Conservation (phyloP, 495 filamentous ascomycete species). For the Choiromyces venosus region DNA sequence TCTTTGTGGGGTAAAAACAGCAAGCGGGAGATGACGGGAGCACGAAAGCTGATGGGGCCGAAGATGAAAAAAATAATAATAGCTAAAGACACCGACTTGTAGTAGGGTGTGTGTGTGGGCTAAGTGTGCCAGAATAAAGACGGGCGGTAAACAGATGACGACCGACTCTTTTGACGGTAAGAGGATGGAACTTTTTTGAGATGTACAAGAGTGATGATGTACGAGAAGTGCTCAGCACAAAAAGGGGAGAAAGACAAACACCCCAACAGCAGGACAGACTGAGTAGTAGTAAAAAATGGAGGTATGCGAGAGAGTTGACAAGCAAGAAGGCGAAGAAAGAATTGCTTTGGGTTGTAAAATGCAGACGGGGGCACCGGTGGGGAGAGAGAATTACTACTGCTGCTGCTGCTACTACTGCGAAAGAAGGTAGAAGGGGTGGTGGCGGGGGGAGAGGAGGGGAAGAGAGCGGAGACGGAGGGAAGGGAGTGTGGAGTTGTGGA, state of each 20-base stretch:
- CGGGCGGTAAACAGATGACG: conserved; percentile 19
- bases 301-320: conserved; percentile 11
- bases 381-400: conserved; percentile 19
- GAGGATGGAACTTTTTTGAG: conserved; percentile 6
- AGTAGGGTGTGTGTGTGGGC: conserved; percentile 21
- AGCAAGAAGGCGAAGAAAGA: conserved; percentile 2
- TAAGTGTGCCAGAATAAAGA: conserved; percentile 29
- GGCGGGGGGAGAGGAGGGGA: conserved; percentile 19
- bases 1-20: conserved; percentile 21
- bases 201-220: conserved; percentile 29
- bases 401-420: conserved; percentile 31
- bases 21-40: conserved; percentile 13
- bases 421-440: conserved; percentile 39
- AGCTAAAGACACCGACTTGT: conserved; percentile 20
- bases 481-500: conserved; percentile 44
- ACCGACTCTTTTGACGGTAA: conserved; percentile 12
- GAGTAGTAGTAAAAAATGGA: conserved; percentile 17
- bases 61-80: conserved; percentile 24
- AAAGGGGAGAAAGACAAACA: conserved; percentile 29
- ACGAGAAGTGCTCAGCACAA: conserved; percentile 38
- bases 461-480: conserved; percentile 35
- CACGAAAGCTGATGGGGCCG: conserved; percentile 23
- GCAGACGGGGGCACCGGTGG: not conserved
- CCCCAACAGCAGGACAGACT: conserved; percentile 22
- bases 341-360: not conserved